Conservation (phyloP, 2,329 filamentous ascomycete species). For the Xylaria polymorpha region DNA sequence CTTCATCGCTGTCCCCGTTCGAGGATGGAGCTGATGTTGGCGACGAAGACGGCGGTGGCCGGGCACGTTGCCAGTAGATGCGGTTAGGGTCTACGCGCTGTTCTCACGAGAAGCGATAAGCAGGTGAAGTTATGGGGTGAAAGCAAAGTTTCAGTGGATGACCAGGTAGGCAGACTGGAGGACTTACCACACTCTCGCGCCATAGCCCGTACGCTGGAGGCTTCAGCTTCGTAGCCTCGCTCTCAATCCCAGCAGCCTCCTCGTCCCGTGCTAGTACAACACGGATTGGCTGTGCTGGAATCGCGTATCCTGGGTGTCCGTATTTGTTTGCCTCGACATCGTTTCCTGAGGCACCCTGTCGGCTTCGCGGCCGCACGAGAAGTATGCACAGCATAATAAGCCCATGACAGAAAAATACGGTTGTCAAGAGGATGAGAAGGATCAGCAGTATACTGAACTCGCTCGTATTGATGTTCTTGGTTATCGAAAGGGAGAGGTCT, state of each 20-base stretch:
- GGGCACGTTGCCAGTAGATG: constrained; percentile 81
- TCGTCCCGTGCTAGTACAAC: constrained; percentile 81
- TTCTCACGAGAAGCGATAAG: constrained; percentile 25
- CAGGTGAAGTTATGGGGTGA: background rate
- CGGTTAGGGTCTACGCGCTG: constrained; percentile 83
- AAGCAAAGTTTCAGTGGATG: background rate
- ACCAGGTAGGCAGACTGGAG: background rate
- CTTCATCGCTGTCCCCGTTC: constrained; percentile 6
- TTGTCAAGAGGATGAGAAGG: constrained; percentile 77
- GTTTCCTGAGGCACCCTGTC: constrained; percentile 10
- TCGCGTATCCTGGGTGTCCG: constrained; percentile 67
- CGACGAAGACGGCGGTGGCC: constrained; percentile 39
- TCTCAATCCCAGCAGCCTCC: constrained; percentile 69
- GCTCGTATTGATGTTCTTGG: constrained; percentile 69
- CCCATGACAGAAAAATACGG: constrained; percentile 84
- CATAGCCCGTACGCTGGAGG: constrained; percentile 90
- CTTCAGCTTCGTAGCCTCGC: constrained; percentile 66
- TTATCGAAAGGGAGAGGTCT: constrained; percentile 81
- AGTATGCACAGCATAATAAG: constrained; percentile 79
- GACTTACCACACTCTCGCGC: constrained; percentile 82
- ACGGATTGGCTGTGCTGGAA: constrained; percentile 78
- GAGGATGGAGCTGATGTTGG: constrained; percentile 5
- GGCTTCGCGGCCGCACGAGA: constrained; percentile 61
- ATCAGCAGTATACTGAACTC: constrained; percentile 85
- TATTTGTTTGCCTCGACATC: constrained; percentile 13